Evolutionary conservation across 768 basidiomycete species (phyloP).

Genomic region (Mycena alexandri): DNA sequence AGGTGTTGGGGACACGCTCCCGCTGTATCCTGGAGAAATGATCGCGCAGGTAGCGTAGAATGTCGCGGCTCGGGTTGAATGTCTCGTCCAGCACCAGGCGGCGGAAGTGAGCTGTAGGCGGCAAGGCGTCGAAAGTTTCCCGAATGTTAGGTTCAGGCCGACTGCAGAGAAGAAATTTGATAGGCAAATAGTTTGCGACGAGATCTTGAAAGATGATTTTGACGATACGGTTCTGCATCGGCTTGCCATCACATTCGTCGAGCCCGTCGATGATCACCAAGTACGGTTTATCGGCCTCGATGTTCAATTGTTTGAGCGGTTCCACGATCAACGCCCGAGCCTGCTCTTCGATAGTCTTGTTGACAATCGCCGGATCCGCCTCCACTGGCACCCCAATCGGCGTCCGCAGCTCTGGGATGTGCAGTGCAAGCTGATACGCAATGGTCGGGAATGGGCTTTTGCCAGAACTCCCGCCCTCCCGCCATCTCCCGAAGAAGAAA

Average conservation of each 20-base stretch:
- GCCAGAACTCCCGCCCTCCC: neutral
- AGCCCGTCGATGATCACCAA: neutral
- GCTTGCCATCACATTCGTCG: neutral
- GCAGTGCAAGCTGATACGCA: constrained; percentile 1
- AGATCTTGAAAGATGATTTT: neutral
- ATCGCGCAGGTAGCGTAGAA: neutral
- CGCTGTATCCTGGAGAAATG: neutral
- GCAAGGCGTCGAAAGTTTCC: neutral
- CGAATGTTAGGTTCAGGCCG: neutral
- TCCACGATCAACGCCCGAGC: neutral
- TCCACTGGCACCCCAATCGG: neutral
- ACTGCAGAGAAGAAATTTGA: neutral
- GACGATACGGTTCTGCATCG: neutral
- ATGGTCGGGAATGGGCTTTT: neutral
- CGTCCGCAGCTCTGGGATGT: neutral
- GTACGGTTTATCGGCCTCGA: neutral
- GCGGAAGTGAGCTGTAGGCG: neutral
- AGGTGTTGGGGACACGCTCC: neutral
- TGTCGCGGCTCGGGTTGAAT: neutral
- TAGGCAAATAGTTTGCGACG: neutral
- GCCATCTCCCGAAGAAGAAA: constrained; percentile 1
- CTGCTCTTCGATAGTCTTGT: neutral
- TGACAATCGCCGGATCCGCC: neutral
- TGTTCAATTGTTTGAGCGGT: neutral
- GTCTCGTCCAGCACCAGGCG: neutral